Evolutionary conservation across 1,284 basidiomycete genomes (phyloP), one percentile per base, ranked within the genome.

Genomic region (Flammula alnicola): DNA sequence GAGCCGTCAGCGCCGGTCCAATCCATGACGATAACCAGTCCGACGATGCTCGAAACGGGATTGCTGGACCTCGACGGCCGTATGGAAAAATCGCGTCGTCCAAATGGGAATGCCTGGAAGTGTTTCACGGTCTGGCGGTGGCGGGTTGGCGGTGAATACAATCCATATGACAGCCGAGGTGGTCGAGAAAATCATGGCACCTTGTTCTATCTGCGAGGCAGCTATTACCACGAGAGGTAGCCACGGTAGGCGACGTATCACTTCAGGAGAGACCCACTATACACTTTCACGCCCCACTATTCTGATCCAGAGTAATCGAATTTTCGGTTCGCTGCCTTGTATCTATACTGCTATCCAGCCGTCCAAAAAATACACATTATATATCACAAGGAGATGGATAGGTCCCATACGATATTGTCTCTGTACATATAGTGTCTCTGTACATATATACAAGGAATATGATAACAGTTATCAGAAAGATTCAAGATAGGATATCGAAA

Each of bases 41-140:
- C 79, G 0, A 61, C 68, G 1, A 75, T 75, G 59, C 71, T 84
- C 10, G 81, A 83, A 61, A 75, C 67, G 1, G 74, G 63, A 0
- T 55, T 81, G 5, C 64, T 84, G 5, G 80, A 83, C 44, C 62
- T 73, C 0, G 78, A 82, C 48, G 77, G 74, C 0, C 70, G 77
- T 2, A 65, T 81, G 1, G 72, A 67, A 19, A 69, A 58, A 56
- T 54, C 57, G 29, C 71, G 62, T 52, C 55, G 71, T 31, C 70
- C 75, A 3, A 70, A 74, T 52, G 74, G 75, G 4, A 79, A 79
- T 55, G 77, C 79, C 2, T 82, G 80, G 78, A 83, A 82, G 60
- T 58, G 61, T 8, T 68, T 83, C 54, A 74, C 73, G 3, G 67
- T 83, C 2, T 82, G 76, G 75, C 61, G 80, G 9, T 77, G 74